phyloP scores from a whole-genome alignment of 176 grass and related monocot genomes.

The Melocanna baccifera region DNA sequence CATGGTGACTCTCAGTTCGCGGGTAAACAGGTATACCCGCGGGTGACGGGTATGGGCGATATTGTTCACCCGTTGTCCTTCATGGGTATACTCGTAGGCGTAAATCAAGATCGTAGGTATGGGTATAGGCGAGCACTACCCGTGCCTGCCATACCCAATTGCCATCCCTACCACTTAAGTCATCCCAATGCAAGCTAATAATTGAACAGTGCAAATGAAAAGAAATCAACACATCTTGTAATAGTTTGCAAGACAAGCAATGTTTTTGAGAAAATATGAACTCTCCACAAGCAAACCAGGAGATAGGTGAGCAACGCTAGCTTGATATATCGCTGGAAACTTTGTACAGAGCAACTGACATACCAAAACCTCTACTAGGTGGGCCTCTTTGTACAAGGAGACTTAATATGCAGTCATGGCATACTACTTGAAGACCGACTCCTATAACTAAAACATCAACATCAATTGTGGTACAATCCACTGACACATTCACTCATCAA shows the following conservation, averaged over 20 bases:
- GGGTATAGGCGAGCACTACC: too few species aligned
- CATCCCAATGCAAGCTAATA: not conserved
- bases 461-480: slow-evolving; percentile 2
- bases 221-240: not conserved
- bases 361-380: not conserved
- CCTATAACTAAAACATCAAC: slow-evolving; percentile 27
- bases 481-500: slow-evolving; percentile 2
- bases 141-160: too few species aligned
- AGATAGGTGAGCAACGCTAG: not conserved
- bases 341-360: slow-evolving; percentile 20
- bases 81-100: too few species aligned
- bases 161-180: too few species aligned
- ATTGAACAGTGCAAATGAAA: not conserved
- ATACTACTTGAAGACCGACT: not conserved
- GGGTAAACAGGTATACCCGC: too few species aligned
- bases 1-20: too few species aligned
- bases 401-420: slow-evolving; percentile 3
- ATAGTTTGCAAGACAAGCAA: not conserved
- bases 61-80: too few species aligned
- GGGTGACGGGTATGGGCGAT: too few species aligned
- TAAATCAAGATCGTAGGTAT: too few species aligned
- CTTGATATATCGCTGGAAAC: slow-evolving; percentile 13
- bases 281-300: not conserved
- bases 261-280: not conserved
- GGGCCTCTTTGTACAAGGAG: slow-evolving; percentile 27